Base-by-base conservation (phyloP, 225 moss, liverwort and hornwort species). In the Polytrichum commune region DNA sequence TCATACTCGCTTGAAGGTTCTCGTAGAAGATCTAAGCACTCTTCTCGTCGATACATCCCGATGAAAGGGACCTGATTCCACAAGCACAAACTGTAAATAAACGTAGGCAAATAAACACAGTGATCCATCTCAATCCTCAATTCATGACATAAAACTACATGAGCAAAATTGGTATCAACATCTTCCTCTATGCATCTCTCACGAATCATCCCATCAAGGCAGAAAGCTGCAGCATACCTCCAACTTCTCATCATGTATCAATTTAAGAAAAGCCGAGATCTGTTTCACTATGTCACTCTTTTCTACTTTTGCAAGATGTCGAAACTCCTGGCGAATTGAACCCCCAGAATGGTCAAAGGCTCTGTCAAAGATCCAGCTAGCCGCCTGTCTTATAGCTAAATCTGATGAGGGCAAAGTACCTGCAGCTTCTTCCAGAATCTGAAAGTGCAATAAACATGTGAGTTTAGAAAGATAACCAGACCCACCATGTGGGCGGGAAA, bases 321-420 rank as follows among this genome's bases (percentile, higher is more conserved):
- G 79, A 73, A 92, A 98, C 73, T 88, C 94, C 30, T 81, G 83
- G 77, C 73, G 74, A 71, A 74, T 84, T 71, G 82, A 82, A 46
- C 83, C 63, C 62, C 80, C 86, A 55, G 88, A 83, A 66, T 70
- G 79, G 29, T 83, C 97, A 84, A 92, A 91, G 7, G 87, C 90
- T 75, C 94, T 88, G 57, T 98, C 97, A 76, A 91, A 90, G 58
- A 98, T 91, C 97, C 97, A 98, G 56, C 72, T 54, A 27, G 97
- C 91, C 78, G 90, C 90, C 71, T 76, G 77, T 71, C 82, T 84
- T 66, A 68, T 67, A 60, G 79, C 79, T 23, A 76, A 69, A 72
- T 90, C 88, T 29, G 91, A 80, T 55, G 85, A 73, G 60, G 92
- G 89, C 73, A 98, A 87, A 63, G 81, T 28, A 54, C 90, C 94